Conservation (phyloP, 768 basidiomycete genomes). For the Collybiopsis luxurians region DNA sequence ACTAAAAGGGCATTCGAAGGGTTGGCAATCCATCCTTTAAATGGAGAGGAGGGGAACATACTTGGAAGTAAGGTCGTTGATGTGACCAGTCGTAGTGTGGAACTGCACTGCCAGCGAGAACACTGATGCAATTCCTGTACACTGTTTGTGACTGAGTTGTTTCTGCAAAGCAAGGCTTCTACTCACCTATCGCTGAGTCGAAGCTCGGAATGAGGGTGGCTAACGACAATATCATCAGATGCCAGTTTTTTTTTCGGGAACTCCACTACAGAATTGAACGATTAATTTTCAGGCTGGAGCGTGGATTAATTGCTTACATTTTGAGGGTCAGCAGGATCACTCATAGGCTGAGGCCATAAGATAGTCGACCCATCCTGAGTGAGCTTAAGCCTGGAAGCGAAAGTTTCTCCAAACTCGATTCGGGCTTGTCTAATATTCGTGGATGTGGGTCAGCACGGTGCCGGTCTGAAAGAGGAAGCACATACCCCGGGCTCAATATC, state of each 20-base stretch:
- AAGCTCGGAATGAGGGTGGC: constrained; percentile 69
- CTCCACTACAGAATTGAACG: constrained; percentile 42
- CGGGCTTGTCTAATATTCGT: constrained; percentile 58
- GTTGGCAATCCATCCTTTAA: too few relatives aligned
- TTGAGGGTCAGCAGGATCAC: constrained; percentile 23
- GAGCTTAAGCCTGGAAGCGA: constrained; percentile 56
- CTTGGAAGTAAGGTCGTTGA: constrained; percentile 65
- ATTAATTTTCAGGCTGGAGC: background rate
- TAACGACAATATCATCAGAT: constrained; percentile 57
- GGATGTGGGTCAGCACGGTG: background rate
- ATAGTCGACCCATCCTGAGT: constrained; percentile 55
- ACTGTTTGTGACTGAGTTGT: too few relatives aligned
- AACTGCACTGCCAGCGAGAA: constrained; percentile 57
- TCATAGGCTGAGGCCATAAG: constrained; percentile 67
- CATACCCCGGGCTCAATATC: background rate
- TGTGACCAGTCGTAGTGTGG: constrained; percentile 49
- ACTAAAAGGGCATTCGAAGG: too few relatives aligned
- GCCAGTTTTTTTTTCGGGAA: constrained; percentile 46
- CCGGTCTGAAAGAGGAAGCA: background rate
- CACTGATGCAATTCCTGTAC: constrained; percentile 61
- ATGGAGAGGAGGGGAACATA: constrained; percentile 16
- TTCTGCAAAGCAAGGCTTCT: too few relatives aligned
- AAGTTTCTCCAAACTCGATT: constrained; percentile 54
- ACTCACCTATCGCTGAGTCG: constrained; percentile 56
- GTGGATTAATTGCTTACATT: constrained; percentile 4